Evolutionary conservation across 2,329 filamentous ascomycete species (phyloP).

Genomic region (Tolypocladium inflatum): DNA sequence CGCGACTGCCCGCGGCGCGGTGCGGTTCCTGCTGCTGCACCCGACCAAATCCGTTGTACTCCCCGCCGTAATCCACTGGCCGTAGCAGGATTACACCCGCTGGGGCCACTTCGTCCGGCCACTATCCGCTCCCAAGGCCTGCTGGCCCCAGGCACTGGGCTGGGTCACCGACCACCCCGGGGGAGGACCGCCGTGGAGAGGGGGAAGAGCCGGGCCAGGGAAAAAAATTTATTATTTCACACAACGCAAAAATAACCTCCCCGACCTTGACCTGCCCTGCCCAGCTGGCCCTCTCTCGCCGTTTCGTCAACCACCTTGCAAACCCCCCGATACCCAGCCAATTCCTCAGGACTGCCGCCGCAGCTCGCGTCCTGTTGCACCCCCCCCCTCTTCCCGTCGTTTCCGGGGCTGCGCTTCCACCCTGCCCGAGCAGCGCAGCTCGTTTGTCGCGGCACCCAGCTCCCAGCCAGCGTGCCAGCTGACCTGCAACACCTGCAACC

Average conservation of each 20-base stretch:
- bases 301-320: not conserved
- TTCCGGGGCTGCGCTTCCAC: slow-evolving; percentile 1
- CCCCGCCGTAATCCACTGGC: not conserved
- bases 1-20: not conserved
- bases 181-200: not conserved
- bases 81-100: not conserved
- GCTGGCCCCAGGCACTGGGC: not conserved
- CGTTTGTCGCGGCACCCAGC: not conserved
- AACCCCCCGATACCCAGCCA: not conserved
- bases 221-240: slow-evolving; percentile 3
- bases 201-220: not conserved
- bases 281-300: not conserved
- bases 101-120: not conserved
- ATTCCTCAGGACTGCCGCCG: not conserved
- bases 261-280: not conserved
- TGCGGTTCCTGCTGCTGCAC: not conserved
- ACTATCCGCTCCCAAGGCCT: not conserved
- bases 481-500: not conserved
- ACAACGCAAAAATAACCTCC: not conserved
- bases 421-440: slow-evolving; percentile 1
- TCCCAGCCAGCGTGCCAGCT: not conserved
- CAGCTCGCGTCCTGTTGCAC: not conserved
- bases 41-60: not conserved
- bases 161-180: not conserved
- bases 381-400: not conserved